These are phyloP conservation scores for Calamus simplicifolius DNA, from an alignment of 176 grass and related monocot genomes.

Conservation along the genomic window DNA sequence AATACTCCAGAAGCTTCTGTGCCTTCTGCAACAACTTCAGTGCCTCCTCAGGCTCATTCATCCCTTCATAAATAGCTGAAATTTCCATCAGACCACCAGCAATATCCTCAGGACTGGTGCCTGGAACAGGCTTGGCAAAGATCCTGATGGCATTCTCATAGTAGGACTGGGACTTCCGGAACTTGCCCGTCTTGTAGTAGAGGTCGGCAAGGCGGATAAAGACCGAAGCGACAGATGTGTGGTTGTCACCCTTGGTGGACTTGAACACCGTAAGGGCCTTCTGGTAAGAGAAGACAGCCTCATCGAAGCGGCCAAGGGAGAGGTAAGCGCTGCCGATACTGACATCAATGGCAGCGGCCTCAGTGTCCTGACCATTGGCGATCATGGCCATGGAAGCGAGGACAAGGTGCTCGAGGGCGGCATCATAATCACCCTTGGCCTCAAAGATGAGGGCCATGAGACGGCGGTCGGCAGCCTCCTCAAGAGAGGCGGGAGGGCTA, in stretches of 20 bases:
- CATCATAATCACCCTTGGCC: slow-evolving; percentile 83
- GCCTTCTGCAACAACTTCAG: slow-evolving; percentile 83
- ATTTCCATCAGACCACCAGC: slow-evolving; percentile 85
- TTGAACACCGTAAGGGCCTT: slow-evolving; percentile 87
- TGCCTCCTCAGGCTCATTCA: slow-evolving; percentile 83
- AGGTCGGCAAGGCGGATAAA: slow-evolving; percentile 79
- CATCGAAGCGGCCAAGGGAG: slow-evolving; percentile 77
- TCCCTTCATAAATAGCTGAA: slow-evolving; percentile 74
- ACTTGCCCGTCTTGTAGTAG: slow-evolving; percentile 70
- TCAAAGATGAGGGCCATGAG: slow-evolving; percentile 93
- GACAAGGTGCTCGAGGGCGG: slow-evolving; percentile 90
- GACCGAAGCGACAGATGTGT: slow-evolving; percentile 70
- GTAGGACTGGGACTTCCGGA: slow-evolving; percentile 88
- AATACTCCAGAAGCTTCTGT: slow-evolving; percentile 57
- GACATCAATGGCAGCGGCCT: slow-evolving; percentile 77
- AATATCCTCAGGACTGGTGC: slow-evolving; percentile 75
- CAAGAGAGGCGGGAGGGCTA: slow-evolving; percentile 69
- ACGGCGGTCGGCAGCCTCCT: slow-evolving; percentile 88
- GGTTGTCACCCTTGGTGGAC: slow-evolving; percentile 60
- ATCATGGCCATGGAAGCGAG: slow-evolving; percentile 94
- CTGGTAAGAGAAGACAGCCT: slow-evolving; percentile 99
- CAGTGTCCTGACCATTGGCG: slow-evolving; percentile 64
- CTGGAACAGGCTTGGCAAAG: slow-evolving; percentile 57
- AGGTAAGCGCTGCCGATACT: slow-evolving; percentile 83
- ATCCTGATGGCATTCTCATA: slow-evolving; percentile 82